Conservation (phyloP, 1,284 basidiomycete genomes). For the Schizophyllum amplum region DNA sequence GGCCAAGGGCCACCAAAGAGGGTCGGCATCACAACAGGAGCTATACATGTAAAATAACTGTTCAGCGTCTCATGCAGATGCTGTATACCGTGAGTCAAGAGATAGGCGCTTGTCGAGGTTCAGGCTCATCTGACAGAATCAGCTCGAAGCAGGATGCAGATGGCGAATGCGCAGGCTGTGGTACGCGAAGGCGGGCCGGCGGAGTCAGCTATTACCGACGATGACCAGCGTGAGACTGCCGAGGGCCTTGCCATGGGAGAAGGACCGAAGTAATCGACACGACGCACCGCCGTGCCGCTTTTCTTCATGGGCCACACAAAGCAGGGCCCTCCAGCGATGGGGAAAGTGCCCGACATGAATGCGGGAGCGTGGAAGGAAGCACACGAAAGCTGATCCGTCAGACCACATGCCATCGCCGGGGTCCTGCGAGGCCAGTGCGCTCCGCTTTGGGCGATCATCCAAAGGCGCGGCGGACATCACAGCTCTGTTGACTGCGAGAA, state of each 20-base stretch:
- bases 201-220: background rate
- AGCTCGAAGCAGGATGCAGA: too few relatives aligned
- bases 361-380: background rate
- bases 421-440: background rate
- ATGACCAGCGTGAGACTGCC: background rate
- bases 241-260: background rate
- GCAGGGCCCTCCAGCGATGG: background rate
- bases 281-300: background rate
- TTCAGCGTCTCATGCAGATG: too few relatives aligned
- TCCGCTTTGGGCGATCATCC: background rate
- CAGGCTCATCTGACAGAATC: too few relatives aligned
- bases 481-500: background rate
- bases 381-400: background rate
- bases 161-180: too few relatives aligned
- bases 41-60: too few relatives aligned
- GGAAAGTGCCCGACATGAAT: background rate
- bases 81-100: too few relatives aligned
- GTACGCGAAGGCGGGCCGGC: too few relatives aligned
- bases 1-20: too few relatives aligned
- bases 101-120: too few relatives aligned
- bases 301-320: background rate
- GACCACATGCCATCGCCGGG: background rate
- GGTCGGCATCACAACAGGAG: too few relatives aligned
- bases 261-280: background rate
- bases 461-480: background rate